Percentiles rank a stretch among this genome's conserved stretches.
These are phyloP conservation scores for Saturnispora sekii DNA, from an alignment of 805 yeast species.

Conservation along the genomic window DNA sequence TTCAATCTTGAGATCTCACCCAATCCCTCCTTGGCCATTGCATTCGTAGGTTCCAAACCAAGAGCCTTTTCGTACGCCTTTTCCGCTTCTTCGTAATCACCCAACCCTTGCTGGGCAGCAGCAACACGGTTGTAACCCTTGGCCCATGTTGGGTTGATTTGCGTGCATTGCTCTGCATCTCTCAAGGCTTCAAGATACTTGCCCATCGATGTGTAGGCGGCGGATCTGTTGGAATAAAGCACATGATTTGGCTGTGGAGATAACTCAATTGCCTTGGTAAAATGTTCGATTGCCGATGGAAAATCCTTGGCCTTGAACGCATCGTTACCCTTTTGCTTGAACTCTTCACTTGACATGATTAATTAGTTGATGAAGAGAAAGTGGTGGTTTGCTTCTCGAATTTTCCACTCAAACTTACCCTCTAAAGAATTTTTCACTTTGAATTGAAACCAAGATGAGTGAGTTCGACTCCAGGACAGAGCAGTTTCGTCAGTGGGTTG, in stretches of 20 bases:
- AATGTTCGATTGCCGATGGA: conserved; percentile 65
- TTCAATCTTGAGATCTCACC: conserved; percentile 54
- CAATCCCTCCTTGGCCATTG: conserved; percentile 81
- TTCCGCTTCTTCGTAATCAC: conserved; percentile 67
- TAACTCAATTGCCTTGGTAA: conserved; percentile 80
- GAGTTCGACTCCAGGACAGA: conserved; percentile 26
- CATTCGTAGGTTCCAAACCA: conserved; percentile 69
- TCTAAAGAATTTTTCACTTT: not conserved
- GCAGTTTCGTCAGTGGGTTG: conserved; percentile 38
- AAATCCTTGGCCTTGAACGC: conserved; percentile 86
- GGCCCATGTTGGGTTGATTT: conserved; percentile 82
- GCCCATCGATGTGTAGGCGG: conserved; percentile 72
- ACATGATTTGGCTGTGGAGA: conserved; percentile 85
- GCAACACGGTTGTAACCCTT: conserved; percentile 92
- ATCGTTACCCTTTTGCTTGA: conserved; percentile 87
- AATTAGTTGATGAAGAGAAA: not conserved
- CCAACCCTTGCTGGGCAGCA: conserved; percentile 86
- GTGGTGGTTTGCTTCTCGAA: conserved; percentile 1
- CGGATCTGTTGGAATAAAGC: conserved; percentile 88
- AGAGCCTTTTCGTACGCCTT: conserved; percentile 67
- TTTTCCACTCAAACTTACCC: not conserved
- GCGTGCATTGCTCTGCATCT: conserved; percentile 80
- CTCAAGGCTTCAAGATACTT: conserved; percentile 63
- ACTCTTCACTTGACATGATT: conserved; percentile 58
- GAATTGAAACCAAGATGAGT: not conserved